A percentile compares a stretch with the other conserved stretches of the same genome.
These are phyloP conservation scores for Neocatenulostroma microsporum DNA, from an alignment of 2,329 filamentous ascomycete genomes.

Conservation along the genomic window DNA sequence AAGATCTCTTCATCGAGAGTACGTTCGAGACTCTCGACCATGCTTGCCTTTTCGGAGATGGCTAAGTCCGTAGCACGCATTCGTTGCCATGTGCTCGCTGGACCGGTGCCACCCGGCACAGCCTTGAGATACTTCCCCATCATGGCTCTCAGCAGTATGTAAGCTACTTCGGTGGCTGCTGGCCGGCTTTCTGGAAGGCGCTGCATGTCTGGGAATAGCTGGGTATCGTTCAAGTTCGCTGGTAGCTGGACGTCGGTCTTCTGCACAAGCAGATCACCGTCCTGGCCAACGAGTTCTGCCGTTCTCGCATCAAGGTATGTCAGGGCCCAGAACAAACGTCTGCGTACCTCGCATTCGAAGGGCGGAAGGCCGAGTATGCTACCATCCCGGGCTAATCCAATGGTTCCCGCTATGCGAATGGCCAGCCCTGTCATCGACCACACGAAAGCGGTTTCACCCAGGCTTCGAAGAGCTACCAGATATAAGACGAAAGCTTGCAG, in stretches of 20 bases:
- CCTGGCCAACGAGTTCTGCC: constrained; percentile 47
- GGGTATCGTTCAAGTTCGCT: constrained; percentile 47
- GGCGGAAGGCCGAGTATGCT: constrained; percentile 22
- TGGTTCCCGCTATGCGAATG: constrained; percentile 43
- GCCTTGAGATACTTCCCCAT: constrained; percentile 13
- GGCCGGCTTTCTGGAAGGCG: constrained; percentile 17
- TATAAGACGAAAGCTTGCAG: constrained; percentile 26
- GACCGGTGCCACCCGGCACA: constrained; percentile 15
- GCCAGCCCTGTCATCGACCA: constrained; percentile 22
- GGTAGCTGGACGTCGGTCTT: constrained; percentile 29
- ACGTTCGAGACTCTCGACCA: constrained; percentile 18
- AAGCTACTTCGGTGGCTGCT: constrained; percentile 27
- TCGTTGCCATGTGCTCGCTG: constrained; percentile 18
- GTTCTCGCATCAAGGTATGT: constrained; percentile 61
- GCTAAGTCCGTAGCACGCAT: constrained; percentile 17
- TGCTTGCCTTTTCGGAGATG: constrained; percentile 17
- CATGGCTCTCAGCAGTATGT: constrained; percentile 17
- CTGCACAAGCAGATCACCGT: constrained; percentile 20
- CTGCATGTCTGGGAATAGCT: constrained; percentile 41
- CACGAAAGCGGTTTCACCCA: constrained; percentile 18
- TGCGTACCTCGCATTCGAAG: constrained; percentile 29
- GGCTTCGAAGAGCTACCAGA: constrained; percentile 18
- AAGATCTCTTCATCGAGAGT: constrained; percentile 18
- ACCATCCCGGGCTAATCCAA: constrained; percentile 25
- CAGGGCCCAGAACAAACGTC: constrained; percentile 36